Evolutionary conservation across 2,329 filamentous ascomycete genomes (phyloP).

Genomic region (Blastomyces gilchristii): DNA sequence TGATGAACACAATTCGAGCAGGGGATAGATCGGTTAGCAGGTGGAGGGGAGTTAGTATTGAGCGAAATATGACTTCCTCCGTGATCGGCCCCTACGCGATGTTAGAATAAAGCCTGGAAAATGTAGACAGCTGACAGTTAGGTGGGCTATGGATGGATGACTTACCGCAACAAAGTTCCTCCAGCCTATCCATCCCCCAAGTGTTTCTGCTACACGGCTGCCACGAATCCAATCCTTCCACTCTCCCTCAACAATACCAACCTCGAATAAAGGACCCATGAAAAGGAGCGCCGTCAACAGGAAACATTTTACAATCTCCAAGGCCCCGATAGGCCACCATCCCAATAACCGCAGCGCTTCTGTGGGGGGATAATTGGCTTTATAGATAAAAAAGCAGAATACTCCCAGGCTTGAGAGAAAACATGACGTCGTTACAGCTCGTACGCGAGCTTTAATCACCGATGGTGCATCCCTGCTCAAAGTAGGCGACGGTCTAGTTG

Average conservation of each 20-base stretch:
- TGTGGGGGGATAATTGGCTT: constrained; percentile 41
- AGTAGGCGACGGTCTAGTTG: constrained; percentile 66
- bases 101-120: constrained; percentile 8
- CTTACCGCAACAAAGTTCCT: constrained; percentile 77
- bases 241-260: constrained; percentile 58
- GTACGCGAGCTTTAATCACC: constrained; percentile 77
- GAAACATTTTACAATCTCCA: constrained; percentile 55
- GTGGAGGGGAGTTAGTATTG: constrained; percentile 72
- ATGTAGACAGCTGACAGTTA: constrained; percentile 13
- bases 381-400: constrained; percentile 52
- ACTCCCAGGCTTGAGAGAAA: constrained; percentile 56
- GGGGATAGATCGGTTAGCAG: constrained; percentile 55
- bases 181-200: constrained; percentile 69
- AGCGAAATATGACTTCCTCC: constrained; percentile 90
- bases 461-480: constrained; percentile 79
- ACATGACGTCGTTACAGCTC: constrained; percentile 68
- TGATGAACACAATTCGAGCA: constrained; percentile 59
- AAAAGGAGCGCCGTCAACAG: constrained; percentile 70
- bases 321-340: constrained; percentile 62
- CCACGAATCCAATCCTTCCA: constrained; percentile 57
- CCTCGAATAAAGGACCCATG: constrained; percentile 71
- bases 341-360: constrained; percentile 62
- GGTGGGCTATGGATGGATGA: constrained; percentile 17
- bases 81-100: constrained; percentile 63
- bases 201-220: constrained; percentile 47